Evolutionary conservation across 192 early-diverging fungal species (phyloP), one percentile per base, ranked within the genome.

Genomic region (Rhizophagus sp.): DNA sequence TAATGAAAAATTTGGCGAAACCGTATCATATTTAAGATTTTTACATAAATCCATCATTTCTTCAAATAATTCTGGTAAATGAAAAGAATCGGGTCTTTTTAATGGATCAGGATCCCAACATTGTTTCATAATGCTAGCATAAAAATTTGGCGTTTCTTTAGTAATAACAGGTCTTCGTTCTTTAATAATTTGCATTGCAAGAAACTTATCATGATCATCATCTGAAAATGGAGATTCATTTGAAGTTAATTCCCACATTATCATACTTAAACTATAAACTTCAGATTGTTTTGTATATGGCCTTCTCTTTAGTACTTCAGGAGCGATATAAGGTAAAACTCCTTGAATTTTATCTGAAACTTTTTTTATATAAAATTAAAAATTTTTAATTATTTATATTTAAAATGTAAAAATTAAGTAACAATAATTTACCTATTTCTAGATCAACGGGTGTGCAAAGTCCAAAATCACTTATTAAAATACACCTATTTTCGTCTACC

Each of bases 291-390:
- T 72, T 24, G 83, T 80, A 68, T 83, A 86, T 3, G 77, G 75
- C 4, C 70, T 33, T 24, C 76, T 75, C 27, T 70, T 74, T 33
- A 86, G 76, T 10, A 82, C 76, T 73, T 86, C 85, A 0, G 85
- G 85, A 0, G 85, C 83, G n/a, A 86, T 81, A 33, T 86, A 86
- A n/a, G 85, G 85, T 3, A 86, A 79, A 15, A 86, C 81, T 25
- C 85, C 85, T 5, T 76, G 57, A 3, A 83, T 78, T 15, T 62
- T 19, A 62, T 62, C 5, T 25, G n/a, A n/a, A 27, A 0, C 27
- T 64, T 64, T 27, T 44, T 10, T 10, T 10, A 30, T 10, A 12
- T n/a, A 25, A 64, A 12, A 25, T 11, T 36, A 36, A n/a, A 17
- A 62, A n/a, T 36, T 36, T n/a, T 36, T 36, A 30, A 62, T 62